A percentile compares a stretch with the other conserved stretches of the same genome.
phyloP scores from a whole-genome alignment of 108 stramenopile species.

The Phaeodactylum tricornutum region DNA sequence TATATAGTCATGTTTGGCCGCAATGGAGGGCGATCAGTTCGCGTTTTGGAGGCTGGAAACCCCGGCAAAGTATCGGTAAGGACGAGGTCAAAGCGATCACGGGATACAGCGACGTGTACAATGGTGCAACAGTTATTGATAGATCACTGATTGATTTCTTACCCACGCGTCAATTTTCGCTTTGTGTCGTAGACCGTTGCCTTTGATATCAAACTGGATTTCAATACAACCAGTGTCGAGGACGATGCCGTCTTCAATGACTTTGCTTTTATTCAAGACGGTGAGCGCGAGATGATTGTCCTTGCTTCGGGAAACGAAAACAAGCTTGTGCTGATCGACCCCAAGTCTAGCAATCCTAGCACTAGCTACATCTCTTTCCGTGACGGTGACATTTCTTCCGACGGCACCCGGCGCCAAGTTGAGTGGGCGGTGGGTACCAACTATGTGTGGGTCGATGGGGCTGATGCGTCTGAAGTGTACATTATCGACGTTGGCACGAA shows the following conservation, averaged over 20 bases:
- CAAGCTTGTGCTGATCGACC: constrained; percentile 9
- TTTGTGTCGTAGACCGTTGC: too few species aligned
- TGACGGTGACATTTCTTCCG: neutral
- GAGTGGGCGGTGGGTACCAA: constrained; percentile 25
- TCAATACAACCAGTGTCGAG: constrained; percentile 1
- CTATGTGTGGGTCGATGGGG: constrained; percentile 17
- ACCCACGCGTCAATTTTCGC: neutral
- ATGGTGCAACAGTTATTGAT: too few species aligned
- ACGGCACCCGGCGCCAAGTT: constrained; percentile 2
- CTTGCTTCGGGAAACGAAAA: constrained; percentile 12
- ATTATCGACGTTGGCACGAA: constrained; percentile 7
- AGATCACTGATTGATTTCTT: too few species aligned
- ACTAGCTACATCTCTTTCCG: neutral
- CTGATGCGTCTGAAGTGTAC: constrained; percentile 9
- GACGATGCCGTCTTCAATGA: constrained; percentile 1
- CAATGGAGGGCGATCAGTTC: constrained; percentile 17
- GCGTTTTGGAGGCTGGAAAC: constrained; percentile 9
- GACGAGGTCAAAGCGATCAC: too few species aligned
- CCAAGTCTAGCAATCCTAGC: neutral
- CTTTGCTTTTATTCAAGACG: constrained; percentile 11
- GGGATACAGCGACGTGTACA: neutral
- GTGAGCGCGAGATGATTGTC: constrained; percentile 1
- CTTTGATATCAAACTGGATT: constrained; percentile 3
- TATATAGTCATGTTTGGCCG: constrained; percentile 13
- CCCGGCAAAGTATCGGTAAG: constrained; percentile 6